phyloP scores from a whole-genome alignment of 352 stramenopile genomes.

The Aphanomyces stellatus region DNA sequence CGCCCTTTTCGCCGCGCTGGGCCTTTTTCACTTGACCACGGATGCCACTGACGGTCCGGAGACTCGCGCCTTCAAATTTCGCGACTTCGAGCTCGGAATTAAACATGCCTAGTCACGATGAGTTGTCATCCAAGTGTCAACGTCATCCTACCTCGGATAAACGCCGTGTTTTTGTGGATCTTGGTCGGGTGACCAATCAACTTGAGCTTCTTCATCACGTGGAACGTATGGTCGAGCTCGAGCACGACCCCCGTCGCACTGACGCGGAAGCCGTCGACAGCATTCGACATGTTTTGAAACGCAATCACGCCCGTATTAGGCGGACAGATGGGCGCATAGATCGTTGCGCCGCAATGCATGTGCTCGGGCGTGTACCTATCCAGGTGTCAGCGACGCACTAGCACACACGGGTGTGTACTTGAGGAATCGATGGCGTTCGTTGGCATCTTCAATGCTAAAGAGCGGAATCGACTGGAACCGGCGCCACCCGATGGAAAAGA shows the following conservation, averaged over 20 bases:
- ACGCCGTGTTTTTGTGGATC: slow-evolving; percentile 99
- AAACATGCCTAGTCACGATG: slow-evolving; percentile 87
- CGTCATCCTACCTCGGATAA: slow-evolving; percentile 64
- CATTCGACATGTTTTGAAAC: slow-evolving; percentile 93
- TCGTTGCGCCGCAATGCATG: slow-evolving; percentile 99
- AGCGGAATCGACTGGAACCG: slow-evolving; percentile 98
- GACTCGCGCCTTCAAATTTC: slow-evolving; percentile 95
- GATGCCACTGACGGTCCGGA: slow-evolving; percentile 98
- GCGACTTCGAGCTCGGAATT: slow-evolving; percentile 93
- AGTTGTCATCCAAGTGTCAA: neutral
- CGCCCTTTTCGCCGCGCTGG: slow-evolving; percentile 85
- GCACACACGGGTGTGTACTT: too few species aligned
- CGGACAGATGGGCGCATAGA: slow-evolving; percentile 93
- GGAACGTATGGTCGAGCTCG: slow-evolving; percentile 96
- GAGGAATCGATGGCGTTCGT: slow-evolving; percentile 93
- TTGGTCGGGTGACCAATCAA: slow-evolving; percentile 97
- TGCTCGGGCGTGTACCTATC: slow-evolving; percentile 96
- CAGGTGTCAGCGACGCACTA: too few species aligned
- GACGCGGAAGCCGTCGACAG: slow-evolving; percentile 93
- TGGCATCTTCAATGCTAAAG: slow-evolving; percentile 98
- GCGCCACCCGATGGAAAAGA: slow-evolving; percentile 98
- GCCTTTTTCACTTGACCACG: slow-evolving; percentile 98
- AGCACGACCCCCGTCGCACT: slow-evolving; percentile 95
- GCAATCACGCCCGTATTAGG: slow-evolving; percentile 97
- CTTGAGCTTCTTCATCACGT: slow-evolving; percentile 99